phyloP scores from a whole-genome alignment of 106 monocot species.

The Apostasia shenzhenica region DNA sequence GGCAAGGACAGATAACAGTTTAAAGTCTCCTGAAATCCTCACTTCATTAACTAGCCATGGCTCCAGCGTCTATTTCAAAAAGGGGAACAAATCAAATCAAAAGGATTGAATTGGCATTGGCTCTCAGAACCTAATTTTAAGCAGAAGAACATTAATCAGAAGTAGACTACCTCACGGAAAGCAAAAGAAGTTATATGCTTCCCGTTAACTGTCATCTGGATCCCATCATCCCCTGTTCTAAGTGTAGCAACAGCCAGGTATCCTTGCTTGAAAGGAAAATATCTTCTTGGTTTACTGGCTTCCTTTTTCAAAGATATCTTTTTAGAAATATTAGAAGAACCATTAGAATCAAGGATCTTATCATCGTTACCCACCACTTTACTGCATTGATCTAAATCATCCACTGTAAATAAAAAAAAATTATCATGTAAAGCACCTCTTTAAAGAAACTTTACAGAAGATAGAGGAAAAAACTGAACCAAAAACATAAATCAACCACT shows the following conservation, averaged over 20 bases:
- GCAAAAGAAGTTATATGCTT: slow-evolving; percentile 90
- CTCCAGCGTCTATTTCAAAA: slow-evolving; percentile 57
- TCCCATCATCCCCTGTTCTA: slow-evolving; percentile 71
- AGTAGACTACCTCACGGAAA: slow-evolving; percentile 64
- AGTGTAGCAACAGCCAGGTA: slow-evolving; percentile 69
- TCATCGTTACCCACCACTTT: slow-evolving; percentile 48
- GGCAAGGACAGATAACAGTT: slow-evolving; percentile 65
- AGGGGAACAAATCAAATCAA: slow-evolving; percentile 7
- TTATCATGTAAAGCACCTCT: background rate
- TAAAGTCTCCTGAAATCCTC: slow-evolving; percentile 79
- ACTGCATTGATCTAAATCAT: slow-evolving; percentile 76
- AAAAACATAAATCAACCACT: no score
- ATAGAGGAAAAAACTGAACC: no score
- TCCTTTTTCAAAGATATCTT: slow-evolving; percentile 4
- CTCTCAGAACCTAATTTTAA: background rate
- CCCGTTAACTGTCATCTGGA: slow-evolving; percentile 95
- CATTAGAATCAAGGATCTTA: slow-evolving; percentile 18
- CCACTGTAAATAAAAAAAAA: slow-evolving; percentile 39
- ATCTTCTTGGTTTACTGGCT: slow-evolving; percentile 18
- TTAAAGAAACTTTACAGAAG: no score
- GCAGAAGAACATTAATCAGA: slow-evolving; percentile 1
- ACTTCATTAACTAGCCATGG: slow-evolving; percentile 89
- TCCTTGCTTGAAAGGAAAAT: slow-evolving; percentile 86
- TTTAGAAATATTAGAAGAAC: slow-evolving; percentile 29
- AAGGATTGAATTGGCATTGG: slow-evolving; percentile 2